Percentiles rank a stretch among this genome's conserved stretches.
Conservation (phyloP, 495 filamentous ascomycete genomes). For the Pyrenopolyporus hunteri region DNA sequence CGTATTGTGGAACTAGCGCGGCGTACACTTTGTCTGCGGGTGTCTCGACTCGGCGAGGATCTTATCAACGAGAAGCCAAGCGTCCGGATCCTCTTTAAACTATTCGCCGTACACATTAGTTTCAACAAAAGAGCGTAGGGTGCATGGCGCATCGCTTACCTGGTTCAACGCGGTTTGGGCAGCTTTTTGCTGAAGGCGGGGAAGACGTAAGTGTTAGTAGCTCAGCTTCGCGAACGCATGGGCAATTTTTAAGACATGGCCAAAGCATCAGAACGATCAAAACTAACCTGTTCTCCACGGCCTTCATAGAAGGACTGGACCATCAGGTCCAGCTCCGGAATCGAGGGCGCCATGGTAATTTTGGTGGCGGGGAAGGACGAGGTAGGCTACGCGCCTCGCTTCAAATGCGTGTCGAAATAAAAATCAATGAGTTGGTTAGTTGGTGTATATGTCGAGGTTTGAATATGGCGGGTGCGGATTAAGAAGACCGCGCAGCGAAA, state of each 20-base stretch:
- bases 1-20: constrained; percentile 6
- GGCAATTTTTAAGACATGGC: not conserved
- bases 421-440: not conserved
- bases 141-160: constrained; percentile 60
- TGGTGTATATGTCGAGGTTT: not conserved
- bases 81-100: constrained; percentile 99
- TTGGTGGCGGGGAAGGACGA: constrained; percentile 24
- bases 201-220: constrained; percentile 42
- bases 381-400: constrained; percentile 43
- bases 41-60: constrained; percentile 90
- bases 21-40: constrained; percentile 93
- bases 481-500: no score
- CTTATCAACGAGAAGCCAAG: constrained; percentile 95
- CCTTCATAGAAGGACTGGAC: constrained; percentile 97
- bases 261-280: constrained; percentile 2
- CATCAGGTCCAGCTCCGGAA: constrained; percentile 92
- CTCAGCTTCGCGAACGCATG: constrained; percentile 12
- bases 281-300: constrained; percentile 83
- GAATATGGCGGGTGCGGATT: not conserved
- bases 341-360: constrained; percentile 62
- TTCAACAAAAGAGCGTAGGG: not conserved
- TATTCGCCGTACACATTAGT: constrained; percentile 52
- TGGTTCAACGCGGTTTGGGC: constrained; percentile 94
- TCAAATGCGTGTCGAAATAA: constrained; percentile 17
- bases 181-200: constrained; percentile 83